Evolutionary conservation across 108 stramenopile genomes (phyloP).

Genomic region (Asterionellopsis glacialis): DNA sequence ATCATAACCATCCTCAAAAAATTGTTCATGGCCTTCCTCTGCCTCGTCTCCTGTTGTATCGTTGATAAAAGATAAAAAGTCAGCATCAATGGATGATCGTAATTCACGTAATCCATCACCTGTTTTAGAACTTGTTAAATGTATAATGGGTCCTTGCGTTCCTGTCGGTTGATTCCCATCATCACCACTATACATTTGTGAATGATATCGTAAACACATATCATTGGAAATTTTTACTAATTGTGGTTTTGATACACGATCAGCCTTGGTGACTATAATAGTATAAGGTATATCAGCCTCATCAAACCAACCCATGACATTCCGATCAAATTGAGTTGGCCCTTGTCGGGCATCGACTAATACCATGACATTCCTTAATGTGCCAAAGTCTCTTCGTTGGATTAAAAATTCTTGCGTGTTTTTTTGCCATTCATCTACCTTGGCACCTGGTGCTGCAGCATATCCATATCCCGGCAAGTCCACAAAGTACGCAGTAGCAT

Average conservation of each 20-base stretch:
- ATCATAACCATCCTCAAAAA: neutral
- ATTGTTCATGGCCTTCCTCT: neutral
- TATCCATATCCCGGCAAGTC: slow-evolving; percentile 85
- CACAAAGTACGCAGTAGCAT: slow-evolving; percentile 38
- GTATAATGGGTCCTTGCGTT: slow-evolving; percentile 32
- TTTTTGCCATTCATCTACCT: slow-evolving; percentile 73
- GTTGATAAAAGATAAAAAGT: slow-evolving; percentile 17
- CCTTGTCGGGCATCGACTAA: slow-evolving; percentile 72
- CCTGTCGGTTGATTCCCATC: slow-evolving; percentile 5
- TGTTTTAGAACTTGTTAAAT: slow-evolving; percentile 44
- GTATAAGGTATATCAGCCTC: slow-evolving; percentile 75
- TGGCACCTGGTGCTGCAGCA: slow-evolving; percentile 58
- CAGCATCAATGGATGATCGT: slow-evolving; percentile 36
- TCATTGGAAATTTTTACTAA: slow-evolving; percentile 68
- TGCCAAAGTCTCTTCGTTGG: slow-evolving; percentile 25
- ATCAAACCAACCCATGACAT: slow-evolving; percentile 82
- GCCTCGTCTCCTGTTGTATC: neutral
- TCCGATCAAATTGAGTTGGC: slow-evolving; percentile 40
- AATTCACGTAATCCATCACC: slow-evolving; percentile 44
- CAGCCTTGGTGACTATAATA: slow-evolving; percentile 80
- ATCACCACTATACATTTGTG: slow-evolving; percentile 1
- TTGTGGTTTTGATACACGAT: slow-evolving; percentile 35
- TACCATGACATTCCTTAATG: slow-evolving; percentile 57
- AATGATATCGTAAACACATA: slow-evolving; percentile 67
- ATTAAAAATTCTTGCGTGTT: slow-evolving; percentile 70